phyloP scores from a whole-genome alignment of 306 rosid genomes.

The Trifolium dubium region DNA sequence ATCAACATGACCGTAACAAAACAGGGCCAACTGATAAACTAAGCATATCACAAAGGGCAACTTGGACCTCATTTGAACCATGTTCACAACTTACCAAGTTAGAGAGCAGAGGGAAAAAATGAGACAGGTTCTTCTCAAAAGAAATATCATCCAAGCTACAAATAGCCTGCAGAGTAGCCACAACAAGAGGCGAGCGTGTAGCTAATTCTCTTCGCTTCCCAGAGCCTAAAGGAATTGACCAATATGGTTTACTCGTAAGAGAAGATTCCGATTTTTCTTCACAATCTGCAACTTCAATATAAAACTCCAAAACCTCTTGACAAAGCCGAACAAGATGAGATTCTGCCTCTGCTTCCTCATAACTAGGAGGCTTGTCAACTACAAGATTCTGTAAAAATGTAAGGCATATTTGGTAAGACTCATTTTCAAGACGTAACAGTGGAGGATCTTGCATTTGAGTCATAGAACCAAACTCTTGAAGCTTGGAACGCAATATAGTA shows the following conservation, averaged over 20 bases:
- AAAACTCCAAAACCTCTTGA: conserved; percentile 75
- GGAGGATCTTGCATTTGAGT: conserved; percentile 99
- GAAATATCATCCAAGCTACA: conserved; percentile 74
- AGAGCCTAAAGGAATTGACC: conserved; percentile 86
- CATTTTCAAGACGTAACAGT: conserved; percentile 89
- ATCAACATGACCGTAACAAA: conserved; percentile 78
- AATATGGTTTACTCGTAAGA: conserved; percentile 54
- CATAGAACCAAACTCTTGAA: conserved; percentile 85
- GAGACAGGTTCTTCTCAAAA: conserved; percentile 72
- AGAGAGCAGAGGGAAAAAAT: conserved; percentile 82
- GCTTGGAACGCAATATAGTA: conserved; percentile 69
- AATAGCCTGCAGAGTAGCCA: conserved; percentile 86
- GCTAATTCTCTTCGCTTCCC: conserved; percentile 91
- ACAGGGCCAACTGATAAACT: conserved; percentile 84
- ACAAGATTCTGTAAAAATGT: conserved; percentile 84
- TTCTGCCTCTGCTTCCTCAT: conserved; percentile 73
- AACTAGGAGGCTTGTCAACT: conserved; percentile 68
- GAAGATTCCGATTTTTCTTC: conserved; percentile 64
- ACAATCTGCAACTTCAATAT: conserved; percentile 65
- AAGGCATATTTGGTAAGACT: conserved; percentile 90
- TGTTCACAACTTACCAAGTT: conserved; percentile 90
- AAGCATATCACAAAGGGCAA: conserved; percentile 89
- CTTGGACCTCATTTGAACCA: conserved; percentile 91
- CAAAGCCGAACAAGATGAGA: conserved; percentile 72
- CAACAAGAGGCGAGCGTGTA: conserved; percentile 88